Evolutionary conservation across 768 basidiomycete species (phyloP).

Genomic region (Mycena belliarum): DNA sequence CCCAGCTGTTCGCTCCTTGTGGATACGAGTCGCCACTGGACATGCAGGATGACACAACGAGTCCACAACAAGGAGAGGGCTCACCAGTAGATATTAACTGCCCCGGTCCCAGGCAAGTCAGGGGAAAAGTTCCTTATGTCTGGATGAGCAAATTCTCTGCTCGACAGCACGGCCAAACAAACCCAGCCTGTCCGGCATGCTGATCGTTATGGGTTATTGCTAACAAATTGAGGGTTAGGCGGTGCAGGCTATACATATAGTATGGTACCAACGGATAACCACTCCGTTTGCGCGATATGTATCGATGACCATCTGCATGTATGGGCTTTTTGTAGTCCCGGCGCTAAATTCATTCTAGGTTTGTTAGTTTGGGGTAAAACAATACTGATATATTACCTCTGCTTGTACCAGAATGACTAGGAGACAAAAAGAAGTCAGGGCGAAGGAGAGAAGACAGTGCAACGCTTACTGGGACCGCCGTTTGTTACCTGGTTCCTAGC

Average conservation of each 20-base stretch:
- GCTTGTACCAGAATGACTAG: slow-evolving; percentile 52
- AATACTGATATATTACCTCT: slow-evolving; percentile 28
- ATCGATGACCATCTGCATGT: slow-evolving; percentile 53
- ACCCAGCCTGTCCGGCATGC: slow-evolving; percentile 45
- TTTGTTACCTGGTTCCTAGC: slow-evolving; percentile 58
- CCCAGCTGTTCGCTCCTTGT: slow-evolving; percentile 48
- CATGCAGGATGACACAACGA: neutral
- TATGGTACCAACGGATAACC: slow-evolving; percentile 42
- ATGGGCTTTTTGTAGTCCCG: slow-evolving; percentile 41
- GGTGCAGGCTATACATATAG: neutral
- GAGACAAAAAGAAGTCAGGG: neutral
- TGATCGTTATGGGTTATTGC: slow-evolving; percentile 54
- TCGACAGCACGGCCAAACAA: neutral
- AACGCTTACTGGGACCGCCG: slow-evolving; percentile 53
- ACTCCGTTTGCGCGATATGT: slow-evolving; percentile 46
- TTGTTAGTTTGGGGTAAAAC: neutral
- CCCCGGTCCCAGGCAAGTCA: slow-evolving; percentile 42
- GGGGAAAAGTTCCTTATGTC: slow-evolving; percentile 44
- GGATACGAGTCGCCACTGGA: slow-evolving; percentile 53
- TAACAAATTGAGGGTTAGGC: slow-evolving; percentile 18
- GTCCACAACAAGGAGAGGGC: neutral
- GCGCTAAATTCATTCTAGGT: slow-evolving; percentile 55
- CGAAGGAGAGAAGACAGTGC: neutral
- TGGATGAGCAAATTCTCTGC: neutral
- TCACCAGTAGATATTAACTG: slow-evolving; percentile 53